Percentiles rank a stretch among this genome's conserved stretches.
Evolutionary conservation across 176 grass and related monocot species (phyloP).

Genomic region (Raddia guianensis): DNA sequence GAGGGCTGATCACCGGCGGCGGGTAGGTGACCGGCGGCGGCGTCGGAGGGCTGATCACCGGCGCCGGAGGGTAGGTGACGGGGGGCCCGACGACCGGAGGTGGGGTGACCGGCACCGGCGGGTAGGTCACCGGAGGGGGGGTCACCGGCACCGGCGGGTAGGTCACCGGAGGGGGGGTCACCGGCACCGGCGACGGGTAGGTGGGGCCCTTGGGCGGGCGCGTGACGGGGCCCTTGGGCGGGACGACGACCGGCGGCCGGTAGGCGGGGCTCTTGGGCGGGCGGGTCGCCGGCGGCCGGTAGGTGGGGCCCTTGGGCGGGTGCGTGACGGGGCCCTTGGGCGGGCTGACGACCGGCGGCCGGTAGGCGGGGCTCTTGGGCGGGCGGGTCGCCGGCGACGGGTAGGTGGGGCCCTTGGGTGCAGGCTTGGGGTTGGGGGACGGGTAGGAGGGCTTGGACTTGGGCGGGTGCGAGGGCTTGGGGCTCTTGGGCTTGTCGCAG

Average conservation of each 20-base stretch:
- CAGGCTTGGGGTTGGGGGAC: constrained; percentile 25
- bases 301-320: too few species aligned
- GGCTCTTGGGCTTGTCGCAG: constrained; percentile 50
- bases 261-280: too few species aligned
- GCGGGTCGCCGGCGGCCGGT: constrained; percentile 29
- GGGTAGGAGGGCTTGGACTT: constrained; percentile 55
- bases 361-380: constrained; percentile 32
- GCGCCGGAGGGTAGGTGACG: constrained; percentile 6
- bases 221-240: constrained; percentile 20
- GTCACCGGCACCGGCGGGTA: background rate
- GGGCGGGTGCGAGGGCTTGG: constrained; percentile 48
- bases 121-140: constrained; percentile 35
- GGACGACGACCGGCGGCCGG: too few species aligned
- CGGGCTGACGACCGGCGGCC: constrained; percentile 2
- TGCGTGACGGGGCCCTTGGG: constrained; percentile 25
- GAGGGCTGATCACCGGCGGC: too few species aligned
- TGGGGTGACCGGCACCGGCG: constrained; percentile 9
- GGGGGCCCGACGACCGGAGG: background rate
- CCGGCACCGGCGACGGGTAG: constrained; percentile 23
- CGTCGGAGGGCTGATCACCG: background rate
- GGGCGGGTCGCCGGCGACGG: background rate
- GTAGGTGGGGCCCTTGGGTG: constrained; percentile 28
- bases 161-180: too few species aligned
- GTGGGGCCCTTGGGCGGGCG: too few species aligned
- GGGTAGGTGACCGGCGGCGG: background rate